These are phyloP conservation scores for Russula sp. DNA, from an alignment of 768 basidiomycete species.

Conservation along the genomic window DNA sequence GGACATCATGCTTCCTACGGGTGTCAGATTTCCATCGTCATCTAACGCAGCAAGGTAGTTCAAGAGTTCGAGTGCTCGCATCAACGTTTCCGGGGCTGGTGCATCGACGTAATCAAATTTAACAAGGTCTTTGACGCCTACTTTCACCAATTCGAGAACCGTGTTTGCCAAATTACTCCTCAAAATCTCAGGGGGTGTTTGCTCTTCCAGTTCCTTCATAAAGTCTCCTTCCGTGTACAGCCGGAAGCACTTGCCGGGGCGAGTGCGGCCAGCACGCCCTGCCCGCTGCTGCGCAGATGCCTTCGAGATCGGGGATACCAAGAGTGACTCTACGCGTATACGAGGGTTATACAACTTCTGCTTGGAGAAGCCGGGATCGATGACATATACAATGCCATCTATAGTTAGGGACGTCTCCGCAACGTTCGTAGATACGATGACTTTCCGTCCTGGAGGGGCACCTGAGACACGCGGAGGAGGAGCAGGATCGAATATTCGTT, in stretches of 20 bases:
- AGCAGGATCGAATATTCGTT: constrained; percentile 90
- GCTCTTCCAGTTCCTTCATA: constrained; percentile 91
- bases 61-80: constrained; percentile 91
- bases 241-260: constrained; percentile 96
- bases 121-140: constrained; percentile 91
- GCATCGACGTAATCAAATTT: constrained; percentile 87
- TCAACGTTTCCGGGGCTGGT: constrained; percentile 91
- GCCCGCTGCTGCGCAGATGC: constrained; percentile 94
- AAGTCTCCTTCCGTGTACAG: constrained; percentile 97
- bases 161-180: constrained; percentile 90
- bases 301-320: constrained; percentile 94
- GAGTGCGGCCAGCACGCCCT: constrained; percentile 91
- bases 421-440: constrained; percentile 94
- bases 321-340: constrained; percentile 87
- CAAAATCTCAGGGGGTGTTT: constrained; percentile 94
- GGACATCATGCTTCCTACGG: constrained; percentile 86
- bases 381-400: constrained; percentile 97
- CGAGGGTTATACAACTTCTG: constrained; percentile 98
- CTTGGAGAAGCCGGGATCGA: constrained; percentile 95
- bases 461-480: constrained; percentile 53
- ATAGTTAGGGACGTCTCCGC: constrained; percentile 97
- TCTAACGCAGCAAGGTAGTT: constrained; percentile 90
- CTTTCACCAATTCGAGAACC: constrained; percentile 87
- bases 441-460: constrained; percentile 84
- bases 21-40: constrained; percentile 87